These are phyloP conservation scores for Aegilops speltoides DNA, from an alignment of 176 grass and related monocot genomes.

Conservation along the genomic window DNA sequence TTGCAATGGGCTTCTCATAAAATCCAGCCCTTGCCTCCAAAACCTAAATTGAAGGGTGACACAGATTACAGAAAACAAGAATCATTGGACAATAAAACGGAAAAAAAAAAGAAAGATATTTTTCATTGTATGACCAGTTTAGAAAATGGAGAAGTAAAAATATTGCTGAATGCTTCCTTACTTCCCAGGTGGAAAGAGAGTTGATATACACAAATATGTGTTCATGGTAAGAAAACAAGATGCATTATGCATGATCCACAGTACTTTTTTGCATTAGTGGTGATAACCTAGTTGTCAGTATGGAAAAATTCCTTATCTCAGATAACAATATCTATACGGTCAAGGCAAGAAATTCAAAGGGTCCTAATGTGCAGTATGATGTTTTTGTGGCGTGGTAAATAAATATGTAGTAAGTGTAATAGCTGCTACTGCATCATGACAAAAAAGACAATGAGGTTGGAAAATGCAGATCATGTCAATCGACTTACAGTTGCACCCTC, in stretches of 20 bases:
- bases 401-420: conserved; percentile 1
- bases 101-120: not conserved
- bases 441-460: not conserved
- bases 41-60: conserved; percentile 47
- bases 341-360: conserved; percentile 20
- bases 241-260: conserved; percentile 1
- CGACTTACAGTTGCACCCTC: conserved; percentile 99
- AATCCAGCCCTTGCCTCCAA: conserved; percentile 98
- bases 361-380: not conserved
- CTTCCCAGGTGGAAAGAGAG: not conserved
- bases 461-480: conserved; percentile 15
- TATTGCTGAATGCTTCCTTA: not conserved
- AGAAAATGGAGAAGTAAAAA: not conserved
- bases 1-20: conserved; percentile 98
- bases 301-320: conserved; percentile 11
- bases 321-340: conserved; percentile 3
- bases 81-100: conserved; percentile 3
- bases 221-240: not conserved
- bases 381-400: not conserved
- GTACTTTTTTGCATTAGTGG: not conserved
- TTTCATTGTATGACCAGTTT: not conserved
- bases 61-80: conserved; percentile 13
- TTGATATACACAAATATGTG: conserved; percentile 1
- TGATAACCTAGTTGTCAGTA: not conserved
- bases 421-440: conserved; percentile 4